Percentiles rank a stretch among this genome's conserved stretches.
These are phyloP conservation scores for Aspergillus melleus DNA, from an alignment of 2,329 filamentous ascomycete genomes.

Conservation along the genomic window DNA sequence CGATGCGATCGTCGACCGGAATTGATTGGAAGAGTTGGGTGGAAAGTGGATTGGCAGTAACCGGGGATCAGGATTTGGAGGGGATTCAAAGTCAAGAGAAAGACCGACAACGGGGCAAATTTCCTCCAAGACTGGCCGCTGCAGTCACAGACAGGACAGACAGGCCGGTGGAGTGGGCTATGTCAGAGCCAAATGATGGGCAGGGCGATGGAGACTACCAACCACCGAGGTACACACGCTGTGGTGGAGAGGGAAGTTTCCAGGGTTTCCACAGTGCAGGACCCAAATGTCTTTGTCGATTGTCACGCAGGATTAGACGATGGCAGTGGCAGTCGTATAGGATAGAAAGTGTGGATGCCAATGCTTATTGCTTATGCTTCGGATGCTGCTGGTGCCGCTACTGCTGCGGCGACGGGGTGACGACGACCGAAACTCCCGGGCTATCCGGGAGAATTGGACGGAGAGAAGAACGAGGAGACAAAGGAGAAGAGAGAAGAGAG, in stretches of 20 bases:
- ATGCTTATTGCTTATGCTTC: neutral
- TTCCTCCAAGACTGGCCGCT: neutral
- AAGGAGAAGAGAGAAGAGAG: neutral
- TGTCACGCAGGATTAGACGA: no score
- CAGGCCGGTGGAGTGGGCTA: neutral
- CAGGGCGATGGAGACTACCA: neutral
- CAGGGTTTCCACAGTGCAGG: neutral
- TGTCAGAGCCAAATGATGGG: neutral
- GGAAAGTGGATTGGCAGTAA: neutral
- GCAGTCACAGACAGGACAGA: neutral
- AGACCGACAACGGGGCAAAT: neutral
- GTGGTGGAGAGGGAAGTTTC: neutral
- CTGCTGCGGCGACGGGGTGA: neutral
- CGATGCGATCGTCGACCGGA: neutral
- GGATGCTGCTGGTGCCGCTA: neutral
- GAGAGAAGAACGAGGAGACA: neutral
- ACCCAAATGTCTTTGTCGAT: neutral
- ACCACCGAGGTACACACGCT: neutral
- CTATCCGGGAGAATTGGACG: neutral
- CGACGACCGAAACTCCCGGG: neutral
- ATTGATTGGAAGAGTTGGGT: neutral
- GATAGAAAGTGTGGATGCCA: neutral
- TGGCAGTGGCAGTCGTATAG: neutral
- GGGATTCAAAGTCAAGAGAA: neutral
- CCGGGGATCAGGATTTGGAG: constrained; percentile 1